Percentiles rank a stretch among this genome's conserved stretches.
Conservation (phyloP, 768 basidiomycete species). For the Postia placenta region DNA sequence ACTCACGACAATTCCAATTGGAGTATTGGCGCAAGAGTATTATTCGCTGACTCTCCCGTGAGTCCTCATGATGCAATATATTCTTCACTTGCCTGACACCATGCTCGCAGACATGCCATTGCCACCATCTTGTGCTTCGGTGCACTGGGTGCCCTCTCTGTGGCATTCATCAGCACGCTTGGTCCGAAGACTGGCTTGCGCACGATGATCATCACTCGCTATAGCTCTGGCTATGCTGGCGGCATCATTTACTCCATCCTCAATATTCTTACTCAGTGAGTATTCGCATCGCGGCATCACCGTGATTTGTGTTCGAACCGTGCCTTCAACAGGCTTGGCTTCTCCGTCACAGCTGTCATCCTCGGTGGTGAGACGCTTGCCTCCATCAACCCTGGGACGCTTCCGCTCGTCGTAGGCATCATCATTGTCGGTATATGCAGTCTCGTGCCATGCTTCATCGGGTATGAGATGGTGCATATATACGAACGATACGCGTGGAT, state of each 20-base stretch:
- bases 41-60: conserved; percentile 43
- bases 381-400: conserved; percentile 35
- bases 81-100: not conserved
- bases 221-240: conserved; percentile 43
- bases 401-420: conserved; percentile 43
- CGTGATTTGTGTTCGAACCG: not conserved
- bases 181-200: conserved; percentile 48
- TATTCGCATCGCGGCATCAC: not conserved
- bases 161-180: conserved; percentile 47
- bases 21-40: conserved; percentile 40
- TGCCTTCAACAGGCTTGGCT: conserved; percentile 33
- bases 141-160: conserved; percentile 34
- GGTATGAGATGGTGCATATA: conserved; percentile 39
- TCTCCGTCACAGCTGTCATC: conserved; percentile 42
- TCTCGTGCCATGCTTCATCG: conserved; percentile 40
- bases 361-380: conserved; percentile 47
- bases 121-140: conserved; percentile 42
- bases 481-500: conserved; percentile 58
- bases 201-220: conserved; percentile 48
- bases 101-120: conserved; percentile 30
- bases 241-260: conserved; percentile 44
- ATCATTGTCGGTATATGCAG: conserved; percentile 38
- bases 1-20: conserved; percentile 41
- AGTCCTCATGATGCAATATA: conserved; percentile 11
- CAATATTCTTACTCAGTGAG: conserved; percentile 42